These are phyloP conservation scores for Bolboschoenoplectus hybrid DNA, from an alignment of 202 grass and related monocot species.

Conservation along the genomic window DNA sequence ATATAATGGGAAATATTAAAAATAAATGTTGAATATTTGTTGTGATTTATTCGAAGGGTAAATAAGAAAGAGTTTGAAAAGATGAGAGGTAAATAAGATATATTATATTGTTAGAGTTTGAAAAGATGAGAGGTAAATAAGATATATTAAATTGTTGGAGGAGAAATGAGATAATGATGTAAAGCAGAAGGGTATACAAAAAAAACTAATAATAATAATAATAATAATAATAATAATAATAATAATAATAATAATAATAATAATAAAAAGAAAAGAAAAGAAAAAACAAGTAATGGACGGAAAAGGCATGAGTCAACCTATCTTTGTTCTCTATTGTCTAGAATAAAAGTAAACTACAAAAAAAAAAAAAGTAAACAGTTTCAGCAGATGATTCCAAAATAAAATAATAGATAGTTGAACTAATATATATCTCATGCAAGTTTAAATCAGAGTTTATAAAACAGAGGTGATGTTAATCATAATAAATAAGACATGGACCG, in stretches of 20 bases:
- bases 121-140: too few species aligned
- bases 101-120: too few species aligned
- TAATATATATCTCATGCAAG: slow-evolving; percentile 25
- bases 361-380: neutral
- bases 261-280: neutral
- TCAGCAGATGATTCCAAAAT: neutral
- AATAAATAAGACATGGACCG: slow-evolving; percentile 35
- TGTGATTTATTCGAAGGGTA: too few species aligned
- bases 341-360: neutral
- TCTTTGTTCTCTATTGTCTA: neutral
- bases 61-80: too few species aligned
- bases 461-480: slow-evolving; percentile 24
- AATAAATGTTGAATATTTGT: too few species aligned
- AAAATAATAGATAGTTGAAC: slow-evolving; percentile 22
- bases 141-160: too few species aligned
- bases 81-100: too few species aligned
- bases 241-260: neutral
- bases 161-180: too few species aligned
- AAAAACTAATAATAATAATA: too few species aligned
- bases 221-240: too few species aligned
- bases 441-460: neutral
- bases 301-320: neutral
- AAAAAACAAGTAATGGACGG: neutral
- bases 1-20: too few species aligned
- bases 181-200: too few species aligned